Conservation (phyloP, 2,329 filamentous ascomycete species). For the Ophiostoma quercus region DNA sequence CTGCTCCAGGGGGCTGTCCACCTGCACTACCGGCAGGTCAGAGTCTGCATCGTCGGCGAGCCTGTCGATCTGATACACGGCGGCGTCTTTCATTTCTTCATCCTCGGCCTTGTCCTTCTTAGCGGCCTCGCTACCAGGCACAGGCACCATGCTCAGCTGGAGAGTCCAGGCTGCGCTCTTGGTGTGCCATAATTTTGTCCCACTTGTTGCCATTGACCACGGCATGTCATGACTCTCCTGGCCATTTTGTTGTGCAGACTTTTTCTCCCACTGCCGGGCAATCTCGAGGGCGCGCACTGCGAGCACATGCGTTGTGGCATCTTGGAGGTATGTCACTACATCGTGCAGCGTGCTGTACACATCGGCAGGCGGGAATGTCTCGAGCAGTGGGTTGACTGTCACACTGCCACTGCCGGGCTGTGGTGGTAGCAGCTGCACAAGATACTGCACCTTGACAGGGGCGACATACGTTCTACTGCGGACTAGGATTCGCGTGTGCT, state of each 20-base stretch:
- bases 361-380: constrained; percentile 41
- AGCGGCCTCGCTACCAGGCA: background rate
- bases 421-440: constrained; percentile 37
- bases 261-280: constrained; percentile 18
- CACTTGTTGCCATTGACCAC: constrained; percentile 30
- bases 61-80: constrained; percentile 35
- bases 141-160: constrained; percentile 30
- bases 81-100: background rate
- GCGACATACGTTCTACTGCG: constrained; percentile 42
- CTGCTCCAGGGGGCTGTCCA: constrained; percentile 30
- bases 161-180: constrained; percentile 33
- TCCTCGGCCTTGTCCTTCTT: background rate
- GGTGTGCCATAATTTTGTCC: constrained; percentile 22
- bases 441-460: constrained; percentile 44
- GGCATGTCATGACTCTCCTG: constrained; percentile 21
- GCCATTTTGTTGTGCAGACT: background rate
- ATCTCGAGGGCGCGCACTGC: constrained; percentile 35
- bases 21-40: constrained; percentile 31
- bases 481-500: constrained; percentile 41
- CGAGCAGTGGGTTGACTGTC: constrained; percentile 34
- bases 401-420: background rate
- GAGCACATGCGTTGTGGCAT: constrained; percentile 40
- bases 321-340: constrained; percentile 44
- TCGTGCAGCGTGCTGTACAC: constrained; percentile 43
- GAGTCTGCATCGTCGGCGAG: constrained; percentile 18